phyloP scores from a whole-genome alignment of 495 filamentous ascomycete genomes.

The Polyplosphaeria fusca region DNA sequence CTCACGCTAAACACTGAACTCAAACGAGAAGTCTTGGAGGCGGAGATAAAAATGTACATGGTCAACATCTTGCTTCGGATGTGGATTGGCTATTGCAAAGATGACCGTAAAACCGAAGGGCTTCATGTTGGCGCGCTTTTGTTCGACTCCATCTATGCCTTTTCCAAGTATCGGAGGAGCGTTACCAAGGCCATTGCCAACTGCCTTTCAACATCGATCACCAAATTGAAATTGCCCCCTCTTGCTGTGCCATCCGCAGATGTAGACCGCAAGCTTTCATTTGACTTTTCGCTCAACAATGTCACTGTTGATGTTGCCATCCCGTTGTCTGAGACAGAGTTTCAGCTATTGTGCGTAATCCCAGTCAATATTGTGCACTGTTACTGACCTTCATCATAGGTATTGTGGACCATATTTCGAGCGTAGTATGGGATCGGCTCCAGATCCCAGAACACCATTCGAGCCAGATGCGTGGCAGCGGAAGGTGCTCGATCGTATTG shows the following conservation, averaged over 20 bases:
- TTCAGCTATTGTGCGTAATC: too few species aligned
- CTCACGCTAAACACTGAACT: conserved; percentile 33
- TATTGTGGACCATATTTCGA: conserved; percentile 73
- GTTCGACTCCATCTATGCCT: conserved; percentile 23
- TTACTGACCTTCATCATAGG: too few species aligned
- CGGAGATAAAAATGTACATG: conserved; percentile 50
- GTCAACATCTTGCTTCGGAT: conserved; percentile 44
- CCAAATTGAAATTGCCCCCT: conserved; percentile 38
- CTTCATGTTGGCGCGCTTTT: conserved; percentile 36
- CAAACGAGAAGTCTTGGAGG: conserved; percentile 35
- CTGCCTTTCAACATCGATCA: conserved; percentile 31
- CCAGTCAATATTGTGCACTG: too few species aligned
- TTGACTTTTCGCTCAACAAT: conserved; percentile 38
- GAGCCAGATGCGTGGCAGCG: conserved; percentile 74
- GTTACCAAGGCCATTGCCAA: conserved; percentile 41
- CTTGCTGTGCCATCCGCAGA: conserved; percentile 16
- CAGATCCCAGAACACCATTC: conserved; percentile 65
- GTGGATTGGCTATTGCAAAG: conserved; percentile 34
- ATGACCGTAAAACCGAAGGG: conserved; percentile 28
- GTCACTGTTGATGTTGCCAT: conserved; percentile 30
- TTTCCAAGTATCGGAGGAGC: conserved; percentile 24
- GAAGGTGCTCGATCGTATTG: conserved; percentile 68
- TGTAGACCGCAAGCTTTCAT: conserved; percentile 41
- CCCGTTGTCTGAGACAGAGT: conserved; percentile 44
- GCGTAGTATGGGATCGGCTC: conserved; percentile 62